A percentile compares a stretch with the other conserved stretches of the same genome.
Conservation (phyloP, 2,329 filamentous ascomycete species). For the Uncinocarpus reesii region DNA sequence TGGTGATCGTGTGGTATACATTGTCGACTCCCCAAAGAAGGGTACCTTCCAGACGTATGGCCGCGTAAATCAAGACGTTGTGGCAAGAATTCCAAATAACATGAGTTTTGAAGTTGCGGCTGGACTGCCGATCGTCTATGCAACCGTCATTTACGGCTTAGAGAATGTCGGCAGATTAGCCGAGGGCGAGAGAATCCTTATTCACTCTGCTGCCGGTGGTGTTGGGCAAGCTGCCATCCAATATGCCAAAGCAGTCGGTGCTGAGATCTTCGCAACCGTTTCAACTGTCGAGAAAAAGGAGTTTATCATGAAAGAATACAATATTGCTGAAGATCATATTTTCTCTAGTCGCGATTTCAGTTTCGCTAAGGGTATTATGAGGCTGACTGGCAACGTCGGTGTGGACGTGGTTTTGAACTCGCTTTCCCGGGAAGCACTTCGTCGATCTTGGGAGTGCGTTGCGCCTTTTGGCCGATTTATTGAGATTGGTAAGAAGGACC, state of each 20-base stretch:
- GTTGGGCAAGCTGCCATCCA: conserved; percentile 20
- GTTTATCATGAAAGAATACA: conserved; percentile 15
- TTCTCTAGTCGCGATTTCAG: conserved; percentile 12
- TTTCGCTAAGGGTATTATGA: conserved; percentile 15
- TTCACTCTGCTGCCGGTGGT: conserved; percentile 19
- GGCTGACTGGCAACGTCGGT: conserved; percentile 13
- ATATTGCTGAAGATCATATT: conserved; percentile 15
- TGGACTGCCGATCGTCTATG: conserved; percentile 13
- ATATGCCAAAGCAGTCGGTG: conserved; percentile 18
- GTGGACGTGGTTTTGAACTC: conserved; percentile 18
- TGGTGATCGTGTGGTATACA: conserved; percentile 15
- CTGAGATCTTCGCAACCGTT: conserved; percentile 20
- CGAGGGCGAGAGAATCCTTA: conserved; percentile 18
- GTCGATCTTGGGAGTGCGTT: conserved; percentile 14
- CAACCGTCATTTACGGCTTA: conserved; percentile 17
- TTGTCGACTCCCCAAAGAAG: not conserved
- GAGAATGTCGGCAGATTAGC: conserved; percentile 13
- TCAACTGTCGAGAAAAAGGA: conserved; percentile 15
- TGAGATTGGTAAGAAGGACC: conserved; percentile 16
- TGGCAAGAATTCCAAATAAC: conserved; percentile 13
- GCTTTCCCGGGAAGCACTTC: conserved; percentile 14
- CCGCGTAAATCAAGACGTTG: conserved; percentile 1
- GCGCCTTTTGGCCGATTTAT: conserved; percentile 17
- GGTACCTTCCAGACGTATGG: conserved; percentile 7
- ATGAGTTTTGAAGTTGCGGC: conserved; percentile 18